phyloP scores from a whole-genome alignment of 306 rosid genomes.

The Delonix regia region DNA sequence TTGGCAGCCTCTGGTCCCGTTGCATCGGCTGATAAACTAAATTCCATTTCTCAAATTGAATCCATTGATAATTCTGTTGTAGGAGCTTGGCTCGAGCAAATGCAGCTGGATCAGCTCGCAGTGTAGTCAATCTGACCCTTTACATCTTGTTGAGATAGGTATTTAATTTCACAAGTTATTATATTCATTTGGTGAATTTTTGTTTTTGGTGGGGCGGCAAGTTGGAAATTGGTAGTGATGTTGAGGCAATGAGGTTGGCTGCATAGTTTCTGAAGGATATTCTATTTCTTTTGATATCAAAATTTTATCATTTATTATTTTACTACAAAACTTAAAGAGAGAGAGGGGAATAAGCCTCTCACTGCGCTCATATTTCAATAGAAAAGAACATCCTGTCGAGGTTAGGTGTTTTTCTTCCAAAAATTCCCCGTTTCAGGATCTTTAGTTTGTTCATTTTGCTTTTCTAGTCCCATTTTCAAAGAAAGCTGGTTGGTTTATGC shows the following conservation, averaged over 20 bases:
- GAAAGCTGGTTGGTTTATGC: constrained; percentile 33
- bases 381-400: constrained; percentile 41
- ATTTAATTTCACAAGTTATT: constrained; percentile 48
- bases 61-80: constrained; percentile 74
- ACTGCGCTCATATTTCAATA: constrained; percentile 35
- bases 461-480: neutral
- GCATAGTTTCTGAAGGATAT: constrained; percentile 34
- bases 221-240: constrained; percentile 26
- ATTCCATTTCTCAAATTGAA: constrained; percentile 63
- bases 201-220: constrained; percentile 37
- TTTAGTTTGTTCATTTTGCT: constrained; percentile 11
- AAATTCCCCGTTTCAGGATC: constrained; percentile 32
- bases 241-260: constrained; percentile 38
- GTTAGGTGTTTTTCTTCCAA: constrained; percentile 42
- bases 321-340: constrained; percentile 40
- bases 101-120: constrained; percentile 86
- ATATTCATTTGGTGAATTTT: constrained; percentile 46
- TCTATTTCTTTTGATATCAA: constrained; percentile 27
- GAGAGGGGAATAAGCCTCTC: constrained; percentile 38
- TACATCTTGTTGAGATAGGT: constrained; percentile 51
- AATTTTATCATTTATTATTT: constrained; percentile 48
- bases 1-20: constrained; percentile 49
- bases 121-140: constrained; percentile 57
- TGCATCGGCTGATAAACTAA: constrained; percentile 59
- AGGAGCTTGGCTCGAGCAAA: constrained; percentile 94